Base-by-base conservation (phyloP, 805 yeast genomes). In the Saccharomycopsis sp. region DNA sequence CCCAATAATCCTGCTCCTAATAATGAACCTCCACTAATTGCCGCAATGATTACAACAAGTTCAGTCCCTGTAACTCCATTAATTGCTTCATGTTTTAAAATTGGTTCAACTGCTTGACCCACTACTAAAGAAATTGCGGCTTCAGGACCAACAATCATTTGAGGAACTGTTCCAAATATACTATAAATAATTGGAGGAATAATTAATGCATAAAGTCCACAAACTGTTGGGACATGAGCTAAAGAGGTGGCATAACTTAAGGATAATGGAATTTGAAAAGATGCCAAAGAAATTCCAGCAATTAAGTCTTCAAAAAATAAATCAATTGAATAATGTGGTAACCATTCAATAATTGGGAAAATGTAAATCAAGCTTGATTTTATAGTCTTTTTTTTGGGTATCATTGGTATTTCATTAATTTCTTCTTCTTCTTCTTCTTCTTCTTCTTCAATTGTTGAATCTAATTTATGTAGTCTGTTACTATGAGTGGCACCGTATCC, bases 141-240 rank as follows among this genome's bases (percentile, higher is more conserved):
- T 57, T 87, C 94, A 1, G 96, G 95, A 0, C 95, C 95, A 15
- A 87, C 94, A 30, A 86, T 76, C 80, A 87, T 74, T 44, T 79
- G 79, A 0, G 95, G 95, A 1, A 86, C 94, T 0, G 92, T 73
- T 0, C 96, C 96, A 44, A 86, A 66, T 3, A 86, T 45, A 5
- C 85, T 69, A 55, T 87, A 87, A 5, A 83, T 61, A n/a, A 80
- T 60, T 0, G 95, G 94, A 0, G 92, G 85, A 3, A 82, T 64
- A 1, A 84, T 77, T 36, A 86, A 67, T 0, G 87, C 84, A 48
- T 78, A 72, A 6, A 88, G 63, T 0, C 96, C 96, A 48, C 81
- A 74, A 2, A 80, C 58, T 0, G 95, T 84, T 9, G 92, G 89
- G 10, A 85, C 79, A 51, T 79, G 85, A 2, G 95, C 94, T 34